Conservation (phyloP, 2,329 filamentous ascomycete genomes). For the Huntiella abstrusa region DNA sequence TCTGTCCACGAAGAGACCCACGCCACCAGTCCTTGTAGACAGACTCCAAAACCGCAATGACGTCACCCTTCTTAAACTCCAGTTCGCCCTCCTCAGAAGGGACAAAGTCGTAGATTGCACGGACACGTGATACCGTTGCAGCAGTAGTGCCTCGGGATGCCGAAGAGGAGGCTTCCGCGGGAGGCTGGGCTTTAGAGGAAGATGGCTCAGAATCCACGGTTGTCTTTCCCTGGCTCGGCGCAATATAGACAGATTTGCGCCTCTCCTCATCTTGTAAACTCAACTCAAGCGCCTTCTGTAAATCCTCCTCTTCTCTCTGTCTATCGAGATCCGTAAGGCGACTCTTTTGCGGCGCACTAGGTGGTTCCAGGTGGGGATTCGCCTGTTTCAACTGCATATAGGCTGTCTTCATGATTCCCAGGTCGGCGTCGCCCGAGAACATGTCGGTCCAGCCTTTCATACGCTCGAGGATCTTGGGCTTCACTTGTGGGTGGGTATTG, state of each 20-base stretch:
- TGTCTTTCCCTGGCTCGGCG: constrained; percentile 20
- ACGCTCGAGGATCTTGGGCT: constrained; percentile 87
- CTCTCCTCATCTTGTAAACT: constrained; percentile 74
- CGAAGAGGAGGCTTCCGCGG: constrained; percentile 16
- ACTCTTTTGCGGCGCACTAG: constrained; percentile 83
- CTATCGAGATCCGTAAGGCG: constrained; percentile 78
- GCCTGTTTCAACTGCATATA: constrained; percentile 66
- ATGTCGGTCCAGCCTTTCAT: constrained; percentile 95
- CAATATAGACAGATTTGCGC: constrained; percentile 28
- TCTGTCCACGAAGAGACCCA: constrained; percentile 80
- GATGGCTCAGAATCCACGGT: constrained; percentile 18
- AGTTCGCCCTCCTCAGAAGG: constrained; percentile 88
- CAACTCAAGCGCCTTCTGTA: constrained; percentile 87
- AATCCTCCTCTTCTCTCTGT: constrained; percentile 88
- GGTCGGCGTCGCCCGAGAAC: constrained; percentile 73
- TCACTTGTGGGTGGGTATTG: constrained; percentile 92
- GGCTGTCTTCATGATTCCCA: constrained; percentile 94
- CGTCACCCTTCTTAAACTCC: constrained; percentile 89
- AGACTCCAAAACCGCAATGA: constrained; percentile 91
- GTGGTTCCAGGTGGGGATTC: constrained; percentile 80
- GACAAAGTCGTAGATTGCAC: constrained; percentile 85
- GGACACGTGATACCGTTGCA: constrained; percentile 84
- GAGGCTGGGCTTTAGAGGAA: constrained; percentile 14
- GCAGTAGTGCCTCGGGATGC: constrained; percentile 66
- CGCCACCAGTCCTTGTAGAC: constrained; percentile 99